A percentile compares a stretch with the other conserved stretches of the same genome.
Evolutionary conservation across 352 stramenopile species (phyloP).

Genomic region (Phytopythium kandeliae): DNA sequence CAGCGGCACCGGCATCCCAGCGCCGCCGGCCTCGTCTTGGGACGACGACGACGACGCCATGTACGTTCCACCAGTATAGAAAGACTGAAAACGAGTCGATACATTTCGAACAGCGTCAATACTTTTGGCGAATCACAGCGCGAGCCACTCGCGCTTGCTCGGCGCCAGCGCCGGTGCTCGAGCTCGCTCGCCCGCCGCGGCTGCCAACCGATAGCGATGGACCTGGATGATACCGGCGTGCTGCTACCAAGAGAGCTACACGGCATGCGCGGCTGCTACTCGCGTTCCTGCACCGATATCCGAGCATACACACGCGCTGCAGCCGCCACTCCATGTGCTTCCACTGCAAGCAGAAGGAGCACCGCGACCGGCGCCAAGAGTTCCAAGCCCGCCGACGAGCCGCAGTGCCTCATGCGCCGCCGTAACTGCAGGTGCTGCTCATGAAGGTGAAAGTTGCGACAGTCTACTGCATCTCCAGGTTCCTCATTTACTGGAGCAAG

Average conservation of each 20-base stretch:
- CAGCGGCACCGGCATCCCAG: too few relatives aligned
- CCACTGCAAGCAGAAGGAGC: constrained; percentile 34
- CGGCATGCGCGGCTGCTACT: constrained; percentile 33
- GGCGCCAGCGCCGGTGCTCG: too few relatives aligned
- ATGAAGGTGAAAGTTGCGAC: constrained; percentile 51
- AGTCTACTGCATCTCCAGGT: constrained; percentile 43
- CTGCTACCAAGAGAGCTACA: constrained; percentile 28
- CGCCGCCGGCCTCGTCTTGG: neutral
- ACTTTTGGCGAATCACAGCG: too few relatives aligned
- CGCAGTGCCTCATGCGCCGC: constrained; percentile 29
- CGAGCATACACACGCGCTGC: constrained; percentile 26
- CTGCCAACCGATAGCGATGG: constrained; percentile 9
- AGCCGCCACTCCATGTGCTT: constrained; percentile 39
- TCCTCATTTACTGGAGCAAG: constrained; percentile 27
- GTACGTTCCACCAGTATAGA: too few relatives aligned
- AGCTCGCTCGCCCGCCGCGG: too few relatives aligned
- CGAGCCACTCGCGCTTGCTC: too few relatives aligned
- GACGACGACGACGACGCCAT: too few relatives aligned
- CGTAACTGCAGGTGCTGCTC: constrained; percentile 33
- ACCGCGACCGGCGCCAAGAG: constrained; percentile 23
- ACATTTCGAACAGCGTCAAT: too few relatives aligned
- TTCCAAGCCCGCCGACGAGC: constrained; percentile 15
- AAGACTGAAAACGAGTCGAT: too few relatives aligned
- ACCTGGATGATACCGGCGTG: constrained; percentile 16
- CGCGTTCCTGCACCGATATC: constrained; percentile 22